A percentile compares a stretch with the other conserved stretches of the same genome.
These are phyloP conservation scores for Wallacemonas sp. DNA, from an alignment of 208 protist genomes.

Conservation along the genomic window DNA sequence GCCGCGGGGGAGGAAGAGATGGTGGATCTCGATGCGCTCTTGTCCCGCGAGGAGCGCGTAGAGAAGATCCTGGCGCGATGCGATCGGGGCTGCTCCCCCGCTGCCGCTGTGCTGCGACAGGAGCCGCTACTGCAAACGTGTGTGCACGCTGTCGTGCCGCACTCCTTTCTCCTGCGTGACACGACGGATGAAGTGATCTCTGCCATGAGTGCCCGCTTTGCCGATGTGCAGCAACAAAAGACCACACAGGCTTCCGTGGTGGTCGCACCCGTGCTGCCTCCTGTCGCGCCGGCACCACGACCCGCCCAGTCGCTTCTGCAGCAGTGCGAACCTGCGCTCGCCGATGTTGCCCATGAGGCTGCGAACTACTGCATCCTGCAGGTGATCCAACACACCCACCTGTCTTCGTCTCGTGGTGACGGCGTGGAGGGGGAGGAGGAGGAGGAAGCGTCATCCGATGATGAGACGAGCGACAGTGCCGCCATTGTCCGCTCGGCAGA, in stretches of 20 bases:
- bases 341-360: slow-evolving; percentile 30
- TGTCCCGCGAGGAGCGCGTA: background rate
- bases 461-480: background rate
- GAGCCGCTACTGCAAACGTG: slow-evolving; percentile 16
- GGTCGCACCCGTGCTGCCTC: slow-evolving; percentile 20
- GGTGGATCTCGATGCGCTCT: slow-evolving; percentile 12
- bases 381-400: slow-evolving; percentile 15
- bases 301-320: slow-evolving; percentile 19
- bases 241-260: slow-evolving; percentile 14
- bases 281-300: background rate
- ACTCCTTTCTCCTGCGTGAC: slow-evolving; percentile 69
- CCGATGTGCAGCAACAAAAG: slow-evolving; percentile 25
- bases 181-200: slow-evolving; percentile 63
- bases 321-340: slow-evolving; percentile 34
- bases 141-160: slow-evolving; percentile 59
- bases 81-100: slow-evolving; percentile 32
- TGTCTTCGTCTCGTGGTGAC: too few relatives aligned
- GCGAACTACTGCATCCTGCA: slow-evolving; percentile 32
- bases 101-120: slow-evolving; percentile 27
- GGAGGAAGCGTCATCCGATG: background rate
- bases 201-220: slow-evolving; percentile 59
- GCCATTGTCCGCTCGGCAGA: background rate
- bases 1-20: background rate
- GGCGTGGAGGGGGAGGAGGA: background rate
- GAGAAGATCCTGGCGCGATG: slow-evolving; percentile 23